Percentiles rank a stretch among this genome's conserved stretches.
phyloP scores from a whole-genome alignment of 441 rosid genomes.

The Gossypium davidsonii region DNA sequence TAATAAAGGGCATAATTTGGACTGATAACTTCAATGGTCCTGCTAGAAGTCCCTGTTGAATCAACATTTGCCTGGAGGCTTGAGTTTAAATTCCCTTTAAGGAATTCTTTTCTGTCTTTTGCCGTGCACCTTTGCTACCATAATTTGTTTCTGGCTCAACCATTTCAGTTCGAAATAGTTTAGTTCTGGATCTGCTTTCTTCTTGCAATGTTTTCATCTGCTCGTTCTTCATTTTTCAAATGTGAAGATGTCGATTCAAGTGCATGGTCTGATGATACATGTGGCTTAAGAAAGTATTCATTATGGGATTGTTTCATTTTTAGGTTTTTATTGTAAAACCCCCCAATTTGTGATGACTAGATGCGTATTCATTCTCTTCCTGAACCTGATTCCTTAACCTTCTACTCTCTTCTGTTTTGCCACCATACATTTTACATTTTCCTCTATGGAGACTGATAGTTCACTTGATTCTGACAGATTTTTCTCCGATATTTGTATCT shows the following conservation, averaged over 20 bases:
- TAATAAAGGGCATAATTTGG: not conserved
- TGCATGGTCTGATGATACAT: not conserved
- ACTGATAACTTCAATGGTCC: not conserved
- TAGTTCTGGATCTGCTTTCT: not conserved
- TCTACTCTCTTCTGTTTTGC: not conserved
- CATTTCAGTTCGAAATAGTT: not conserved
- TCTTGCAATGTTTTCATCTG: not conserved
- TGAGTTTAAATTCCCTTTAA: not conserved
- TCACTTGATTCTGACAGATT: conserved; percentile 6
- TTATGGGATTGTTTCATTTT: not conserved
- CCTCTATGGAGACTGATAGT: conserved; percentile 14
- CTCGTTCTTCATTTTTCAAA: not conserved
- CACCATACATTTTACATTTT: not conserved
- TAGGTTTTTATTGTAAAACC: not conserved
- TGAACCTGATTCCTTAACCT: not conserved
- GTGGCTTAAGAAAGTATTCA: not conserved
- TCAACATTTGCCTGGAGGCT: not conserved
- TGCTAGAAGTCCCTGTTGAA: not conserved
- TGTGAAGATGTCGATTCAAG: not conserved
- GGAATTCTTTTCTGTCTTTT: not conserved
- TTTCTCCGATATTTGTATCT: conserved; percentile 29
- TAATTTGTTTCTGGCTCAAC: not conserved
- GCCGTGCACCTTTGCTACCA: not conserved
- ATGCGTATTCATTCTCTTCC: not conserved
- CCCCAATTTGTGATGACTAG: not conserved